Evolutionary conservation across 305 asterid genomes (phyloP), one percentile per base, ranked within the genome.

Genomic region (Fraxinus paxiana): DNA sequence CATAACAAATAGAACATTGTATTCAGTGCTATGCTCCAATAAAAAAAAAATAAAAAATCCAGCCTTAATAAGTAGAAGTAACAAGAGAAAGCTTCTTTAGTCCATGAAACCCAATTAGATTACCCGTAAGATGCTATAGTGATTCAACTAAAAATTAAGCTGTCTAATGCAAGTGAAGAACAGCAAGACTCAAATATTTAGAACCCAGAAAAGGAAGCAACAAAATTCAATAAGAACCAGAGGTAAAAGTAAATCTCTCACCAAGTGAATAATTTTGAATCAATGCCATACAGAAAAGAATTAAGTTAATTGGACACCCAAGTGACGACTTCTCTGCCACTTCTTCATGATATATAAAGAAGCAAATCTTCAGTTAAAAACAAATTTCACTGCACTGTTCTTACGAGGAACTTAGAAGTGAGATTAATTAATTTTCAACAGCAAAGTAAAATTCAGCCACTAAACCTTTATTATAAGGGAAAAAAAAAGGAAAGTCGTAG

Each of bases 381-480:
- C 34, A 63, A 26, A 12, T 63, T 24, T 24, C 13, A 61, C 71
- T 22, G 28, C 15, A 63, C 30, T 63, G 34, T 63, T 12, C 72
- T 63, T 26, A 6, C 13, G 17, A 24, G 3, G 0, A 8, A 13
- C 34, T 9, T 63, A 63, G 15, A 63, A 63, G 72, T 63, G 72
- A 63, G 17, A 24, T 63, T 63, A n/a, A 63, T 63, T 63, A 63
- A 63, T 10, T 22, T 63, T 63, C 72, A 63, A 63, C 6, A 2
- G 34, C 33, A 63, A 24, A 63, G 34, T 63, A 63, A 65, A 65
- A 65, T 54, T 77, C 56, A 9, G 75, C 46, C 73, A 72, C 15
- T 30, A 9, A 63, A 78, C 75, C 34, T 22, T 22, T 18, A 43
- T 83, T 83, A 80, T 41, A 78, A 80, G 18, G 30, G 46, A 0